phyloP scores from a whole-genome alignment of 1,284 basidiomycete species.

The Bondarzewia mesenterica region DNA sequence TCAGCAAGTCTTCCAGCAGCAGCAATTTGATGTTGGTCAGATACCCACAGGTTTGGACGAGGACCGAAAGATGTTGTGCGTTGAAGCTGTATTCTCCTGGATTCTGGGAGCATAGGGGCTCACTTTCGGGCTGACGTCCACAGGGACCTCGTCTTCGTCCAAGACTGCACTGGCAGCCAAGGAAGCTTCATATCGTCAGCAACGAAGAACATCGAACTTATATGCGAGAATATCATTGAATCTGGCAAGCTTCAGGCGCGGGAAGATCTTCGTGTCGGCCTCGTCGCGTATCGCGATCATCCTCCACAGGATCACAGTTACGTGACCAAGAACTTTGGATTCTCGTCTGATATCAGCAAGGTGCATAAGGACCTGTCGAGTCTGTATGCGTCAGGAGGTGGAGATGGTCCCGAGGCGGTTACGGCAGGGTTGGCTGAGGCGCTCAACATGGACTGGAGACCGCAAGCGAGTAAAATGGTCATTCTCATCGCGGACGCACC shows the following conservation, averaged over 20 bases:
- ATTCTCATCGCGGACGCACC: constrained; percentile 96
- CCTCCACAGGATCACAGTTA: constrained; percentile 95
- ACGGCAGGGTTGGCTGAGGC: constrained; percentile 90
- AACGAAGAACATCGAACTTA: constrained; percentile 97
- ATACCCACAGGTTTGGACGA: constrained; percentile 20
- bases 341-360: constrained; percentile 84
- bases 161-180: constrained; percentile 88
- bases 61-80: constrained; percentile 70
- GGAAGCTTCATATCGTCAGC: constrained; percentile 82
- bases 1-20: constrained; percentile 28
- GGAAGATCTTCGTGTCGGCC: constrained; percentile 86
- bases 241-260: constrained; percentile 82
- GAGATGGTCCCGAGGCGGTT: constrained; percentile 97
- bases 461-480: constrained; percentile 88
- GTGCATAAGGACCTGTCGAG: constrained; percentile 82
- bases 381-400: constrained; percentile 90
- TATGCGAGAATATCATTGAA: constrained; percentile 93
- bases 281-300: constrained; percentile 90
- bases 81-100: constrained; percentile 13
- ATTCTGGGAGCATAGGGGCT: constrained; percentile 3
- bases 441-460: constrained; percentile 86
- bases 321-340: constrained; percentile 89
- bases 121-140: constrained; percentile 7
- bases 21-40: constrained; percentile 4
- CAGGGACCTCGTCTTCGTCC: constrained; percentile 84